Conservation (phyloP, 2,329 filamentous ascomycete species). For the Eutypella sp. region DNA sequence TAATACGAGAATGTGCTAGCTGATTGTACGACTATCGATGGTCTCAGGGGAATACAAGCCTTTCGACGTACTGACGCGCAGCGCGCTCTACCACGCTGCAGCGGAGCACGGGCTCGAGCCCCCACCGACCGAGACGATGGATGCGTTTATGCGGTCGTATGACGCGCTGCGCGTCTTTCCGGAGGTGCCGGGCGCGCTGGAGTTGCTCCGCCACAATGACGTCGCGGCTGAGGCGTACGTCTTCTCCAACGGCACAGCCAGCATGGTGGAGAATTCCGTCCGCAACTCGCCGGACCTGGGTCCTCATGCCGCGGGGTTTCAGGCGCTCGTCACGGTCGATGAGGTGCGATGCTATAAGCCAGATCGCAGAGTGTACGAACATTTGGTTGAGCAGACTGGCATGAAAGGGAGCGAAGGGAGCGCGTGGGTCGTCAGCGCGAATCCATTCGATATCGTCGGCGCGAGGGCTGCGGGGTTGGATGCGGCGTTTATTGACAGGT, state of each 20-base stretch:
- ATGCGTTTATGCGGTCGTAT: slow-evolving; percentile 58
- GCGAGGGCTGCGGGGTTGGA: slow-evolving; percentile 56
- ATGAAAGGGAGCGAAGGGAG: slow-evolving; percentile 39
- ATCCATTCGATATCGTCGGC: slow-evolving; percentile 69
- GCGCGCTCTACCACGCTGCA: slow-evolving; percentile 59
- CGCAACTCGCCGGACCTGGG: slow-evolving; percentile 50
- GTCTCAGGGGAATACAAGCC: slow-evolving; percentile 55
- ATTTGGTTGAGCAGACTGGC: slow-evolving; percentile 48
- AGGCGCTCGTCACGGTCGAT: slow-evolving; percentile 58
- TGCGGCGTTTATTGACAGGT: slow-evolving; percentile 63
- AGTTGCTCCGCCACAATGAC: slow-evolving; percentile 34
- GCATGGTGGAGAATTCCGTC: slow-evolving; percentile 60
- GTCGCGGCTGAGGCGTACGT: slow-evolving; percentile 48
- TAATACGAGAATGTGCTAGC: too few species aligned
- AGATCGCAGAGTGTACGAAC: slow-evolving; percentile 53
- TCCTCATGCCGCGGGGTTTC: slow-evolving; percentile 42
- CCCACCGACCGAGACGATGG: slow-evolving; percentile 32
- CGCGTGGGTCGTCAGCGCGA: slow-evolving; percentile 67
- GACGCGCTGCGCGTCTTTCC: slow-evolving; percentile 59
- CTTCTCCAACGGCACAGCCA: slow-evolving; percentile 65
- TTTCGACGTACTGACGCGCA: slow-evolving; percentile 59
- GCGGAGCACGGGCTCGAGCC: slow-evolving; percentile 50
- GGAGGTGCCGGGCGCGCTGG: slow-evolving; percentile 54
- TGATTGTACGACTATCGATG: too few species aligned
- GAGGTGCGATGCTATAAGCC: slow-evolving; percentile 60